Base-by-base conservation (phyloP, 1,139 yeast species). In the Meyerozyma carpophila region DNA sequence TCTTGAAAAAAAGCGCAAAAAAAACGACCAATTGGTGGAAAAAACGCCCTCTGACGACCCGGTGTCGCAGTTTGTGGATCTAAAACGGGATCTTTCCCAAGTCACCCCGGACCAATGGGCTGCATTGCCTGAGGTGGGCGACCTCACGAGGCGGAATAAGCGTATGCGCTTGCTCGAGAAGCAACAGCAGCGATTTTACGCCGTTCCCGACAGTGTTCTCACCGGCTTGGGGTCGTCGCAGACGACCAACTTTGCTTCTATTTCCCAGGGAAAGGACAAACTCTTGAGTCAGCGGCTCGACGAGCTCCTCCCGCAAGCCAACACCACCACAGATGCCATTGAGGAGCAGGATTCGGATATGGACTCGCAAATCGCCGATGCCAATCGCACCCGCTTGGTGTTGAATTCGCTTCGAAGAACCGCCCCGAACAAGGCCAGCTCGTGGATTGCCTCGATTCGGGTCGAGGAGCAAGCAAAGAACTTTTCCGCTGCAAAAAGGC, bases 391-490 rank as follows among this genome's bases (percentile, higher is more conserved):
- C 21, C 64, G 95, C 32, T 59, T 72, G 3, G 68, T 89, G n/a
- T 68, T 90, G 41, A 67, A 77, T 8, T 83, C 94, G 2, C 73
- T 87, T 46, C 72, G 94, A 29, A 81, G 77, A 50, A 68, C 90
- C 0, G 84, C 87, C 53, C 96, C 98, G 0, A 63, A 68, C 39
- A 84, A 82, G 46, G 77, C 95, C 0, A 77, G 79, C 41, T 88
- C 89, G 10, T 93, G 97, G 96, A 86, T 93, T 26, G 89, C 95
- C 0, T 79, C 91, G 32, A 95, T 96, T 0, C 65, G 90, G 41
- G 60, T 90, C 9, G 98, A 93, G 58, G 85, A 81, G 49, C 77
- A 75, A 42, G 84, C 83, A 1, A 71, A 73, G 36, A 81, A 81
- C 44, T 68, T 69, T 46, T 66, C 65, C 5, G 64, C 65, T 24